phyloP scores from a whole-genome alignment of 2,329 filamentous ascomycete species.

The Cercospora brassicicola region DNA sequence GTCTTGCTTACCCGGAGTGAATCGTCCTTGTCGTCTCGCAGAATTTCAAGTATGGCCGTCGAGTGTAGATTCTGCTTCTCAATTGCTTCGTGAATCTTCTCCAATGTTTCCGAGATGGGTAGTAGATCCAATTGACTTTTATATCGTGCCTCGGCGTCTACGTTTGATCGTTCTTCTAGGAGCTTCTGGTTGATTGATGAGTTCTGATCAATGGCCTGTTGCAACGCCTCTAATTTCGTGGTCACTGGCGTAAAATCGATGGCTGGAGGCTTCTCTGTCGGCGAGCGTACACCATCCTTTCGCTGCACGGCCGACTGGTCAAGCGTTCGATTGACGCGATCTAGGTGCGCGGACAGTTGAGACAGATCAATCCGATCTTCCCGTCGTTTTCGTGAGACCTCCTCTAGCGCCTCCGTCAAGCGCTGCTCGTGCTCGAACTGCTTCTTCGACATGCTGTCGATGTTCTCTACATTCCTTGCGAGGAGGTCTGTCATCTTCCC shows the following conservation, averaged over 20 bases:
- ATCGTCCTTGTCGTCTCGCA: slow-evolving; percentile 18
- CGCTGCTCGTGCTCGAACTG: slow-evolving; percentile 34
- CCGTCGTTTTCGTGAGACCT: slow-evolving; percentile 15
- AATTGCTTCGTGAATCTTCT: slow-evolving; percentile 14
- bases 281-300: slow-evolving; percentile 18
- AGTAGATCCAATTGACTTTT: slow-evolving; percentile 11
- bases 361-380: slow-evolving; percentile 29
- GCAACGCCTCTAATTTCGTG: slow-evolving; percentile 27
- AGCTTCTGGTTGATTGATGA: slow-evolving; percentile 28
- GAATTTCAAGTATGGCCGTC: slow-evolving; percentile 7
- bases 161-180: slow-evolving; percentile 25
- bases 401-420: slow-evolving; percentile 25
- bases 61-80: slow-evolving; percentile 21
- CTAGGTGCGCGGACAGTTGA: slow-evolving; percentile 32
- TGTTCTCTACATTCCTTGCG: slow-evolving; percentile 28
- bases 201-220: slow-evolving; percentile 34
- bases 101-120: slow-evolving; percentile 15
- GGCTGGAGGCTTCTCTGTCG: not conserved
- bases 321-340: slow-evolving; percentile 34
- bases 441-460: slow-evolving; percentile 29
- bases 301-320: slow-evolving; percentile 23
- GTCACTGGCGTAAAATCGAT: slow-evolving; percentile 31
- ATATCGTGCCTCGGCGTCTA: slow-evolving; percentile 14
- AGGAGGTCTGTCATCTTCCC: slow-evolving; percentile 29
- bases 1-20: not conserved